phyloP scores from a whole-genome alignment of 2,329 filamentous ascomycete species.

The Fusarium anthophilum region DNA sequence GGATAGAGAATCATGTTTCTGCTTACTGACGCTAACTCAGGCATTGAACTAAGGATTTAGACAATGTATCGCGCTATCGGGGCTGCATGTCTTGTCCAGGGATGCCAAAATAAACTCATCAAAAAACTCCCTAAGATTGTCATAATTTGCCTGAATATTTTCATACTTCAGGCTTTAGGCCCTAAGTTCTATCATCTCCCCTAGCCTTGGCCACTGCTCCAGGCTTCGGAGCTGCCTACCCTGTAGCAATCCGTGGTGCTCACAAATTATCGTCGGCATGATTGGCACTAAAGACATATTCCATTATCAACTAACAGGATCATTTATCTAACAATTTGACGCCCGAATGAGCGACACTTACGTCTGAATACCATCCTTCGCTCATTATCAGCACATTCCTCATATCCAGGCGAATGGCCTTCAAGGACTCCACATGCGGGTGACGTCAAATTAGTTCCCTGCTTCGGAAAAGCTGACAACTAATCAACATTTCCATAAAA shows the following conservation, averaged over 20 bases:
- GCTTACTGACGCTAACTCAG: not conserved
- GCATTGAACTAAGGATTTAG: not conserved
- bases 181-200: not conserved
- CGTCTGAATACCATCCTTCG: not conserved
- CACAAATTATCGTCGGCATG: not conserved
- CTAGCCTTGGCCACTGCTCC: not conserved
- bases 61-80: not conserved
- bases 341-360: not conserved
- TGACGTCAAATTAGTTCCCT: not conserved
- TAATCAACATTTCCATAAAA: not conserved
- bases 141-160: fast-evolving
- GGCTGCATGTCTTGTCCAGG: not conserved
- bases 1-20: not conserved
- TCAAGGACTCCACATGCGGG: fast-evolving
- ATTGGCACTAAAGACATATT: fast-evolving
- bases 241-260: no score
- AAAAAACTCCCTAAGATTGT: no score
- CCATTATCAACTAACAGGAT: fast-evolving
- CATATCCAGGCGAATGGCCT: not conserved
- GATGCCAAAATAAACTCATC: not conserved
- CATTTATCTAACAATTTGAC: fast-evolving
- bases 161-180: no score
- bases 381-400: not conserved
- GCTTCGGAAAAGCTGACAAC: not conserved
- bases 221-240: not conserved